Evolutionary conservation across 2,329 filamentous ascomycete species (phyloP).

Genomic region (Cladorrhinum sp.): DNA sequence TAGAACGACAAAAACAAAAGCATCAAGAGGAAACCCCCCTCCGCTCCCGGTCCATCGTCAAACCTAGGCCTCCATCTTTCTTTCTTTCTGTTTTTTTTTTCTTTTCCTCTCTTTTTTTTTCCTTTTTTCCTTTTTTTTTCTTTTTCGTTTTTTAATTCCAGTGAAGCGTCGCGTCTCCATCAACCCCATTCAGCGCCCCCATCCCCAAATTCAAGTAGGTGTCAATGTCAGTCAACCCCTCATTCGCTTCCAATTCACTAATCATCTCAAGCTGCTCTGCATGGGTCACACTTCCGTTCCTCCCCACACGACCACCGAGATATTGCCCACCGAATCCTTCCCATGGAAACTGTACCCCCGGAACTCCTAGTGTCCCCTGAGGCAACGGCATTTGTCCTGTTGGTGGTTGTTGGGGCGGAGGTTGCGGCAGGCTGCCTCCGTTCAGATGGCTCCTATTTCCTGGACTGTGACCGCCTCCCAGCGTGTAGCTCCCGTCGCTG

Average conservation of each 20-base stretch:
- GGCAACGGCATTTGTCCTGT: background rate
- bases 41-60: too few species aligned
- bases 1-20: too few species aligned
- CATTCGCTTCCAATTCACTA: constrained; percentile 67
- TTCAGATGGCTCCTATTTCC: background rate
- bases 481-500: constrained; percentile 17
- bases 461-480: background rate
- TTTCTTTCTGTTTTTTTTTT: too few species aligned
- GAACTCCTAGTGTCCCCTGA: background rate
- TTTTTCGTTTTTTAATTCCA: background rate
- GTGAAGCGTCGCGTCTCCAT: constrained; percentile 3
- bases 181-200: constrained; percentile 22
- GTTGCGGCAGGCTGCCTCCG: background rate
- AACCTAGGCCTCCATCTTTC: too few species aligned
- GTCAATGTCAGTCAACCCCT: constrained; percentile 61
- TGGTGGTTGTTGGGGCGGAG: background rate
- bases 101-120: too few species aligned
- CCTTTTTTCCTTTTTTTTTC: too few species aligned
- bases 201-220: constrained; percentile 51
- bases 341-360: constrained; percentile 4
- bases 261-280: constrained; percentile 82
- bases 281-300: constrained; percentile 69
- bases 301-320: constrained; percentile 27
- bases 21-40: too few species aligned
- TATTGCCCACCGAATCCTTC: constrained; percentile 12